phyloP scores from a whole-genome alignment of 2,329 filamentous ascomycete genomes.

The Nannizzia gypsea region DNA sequence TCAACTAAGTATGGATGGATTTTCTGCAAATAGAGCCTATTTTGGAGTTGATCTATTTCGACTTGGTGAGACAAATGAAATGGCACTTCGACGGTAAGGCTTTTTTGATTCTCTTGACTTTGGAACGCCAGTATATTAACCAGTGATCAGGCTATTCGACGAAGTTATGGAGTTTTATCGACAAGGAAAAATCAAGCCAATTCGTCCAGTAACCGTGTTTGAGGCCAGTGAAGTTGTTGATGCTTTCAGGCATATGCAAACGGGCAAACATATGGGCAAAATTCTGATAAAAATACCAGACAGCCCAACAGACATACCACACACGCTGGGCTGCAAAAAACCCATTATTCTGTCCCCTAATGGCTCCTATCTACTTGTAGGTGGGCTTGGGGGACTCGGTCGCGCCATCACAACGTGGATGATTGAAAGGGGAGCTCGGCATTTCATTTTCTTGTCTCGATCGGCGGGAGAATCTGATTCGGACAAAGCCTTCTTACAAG shows the following conservation, averaged over 20 bases:
- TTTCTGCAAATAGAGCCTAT: slow-evolving; percentile 2
- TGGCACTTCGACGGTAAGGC: neutral
- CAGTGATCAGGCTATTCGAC: neutral
- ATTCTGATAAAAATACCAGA: slow-evolving; percentile 20
- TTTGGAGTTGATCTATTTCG: slow-evolving; percentile 11
- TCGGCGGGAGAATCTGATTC: slow-evolving; percentile 14
- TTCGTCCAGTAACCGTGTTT: neutral
- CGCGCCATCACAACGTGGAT: slow-evolving; percentile 7
- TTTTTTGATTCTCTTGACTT: neutral
- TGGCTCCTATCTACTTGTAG: slow-evolving; percentile 7
- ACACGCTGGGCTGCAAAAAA: neutral
- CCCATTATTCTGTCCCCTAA: neutral
- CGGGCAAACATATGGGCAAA: slow-evolving; percentile 28
- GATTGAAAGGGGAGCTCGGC: slow-evolving; percentile 17
- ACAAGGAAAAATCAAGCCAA: neutral
- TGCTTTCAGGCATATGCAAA: slow-evolving; percentile 20
- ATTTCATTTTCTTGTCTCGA: slow-evolving; percentile 24
- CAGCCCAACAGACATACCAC: neutral
- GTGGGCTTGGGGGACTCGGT: slow-evolving; percentile 9
- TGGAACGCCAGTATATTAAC: neutral
- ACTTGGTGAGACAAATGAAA: neutral
- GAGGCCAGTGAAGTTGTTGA: neutral
- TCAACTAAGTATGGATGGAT: slow-evolving; percentile 13
- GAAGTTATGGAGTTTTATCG: neutral
- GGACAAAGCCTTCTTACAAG: neutral